A percentile compares a stretch with the other conserved stretches of the same genome.
Conservation (phyloP, 176 grass and related monocot genomes). For the Oryza nivara region DNA sequence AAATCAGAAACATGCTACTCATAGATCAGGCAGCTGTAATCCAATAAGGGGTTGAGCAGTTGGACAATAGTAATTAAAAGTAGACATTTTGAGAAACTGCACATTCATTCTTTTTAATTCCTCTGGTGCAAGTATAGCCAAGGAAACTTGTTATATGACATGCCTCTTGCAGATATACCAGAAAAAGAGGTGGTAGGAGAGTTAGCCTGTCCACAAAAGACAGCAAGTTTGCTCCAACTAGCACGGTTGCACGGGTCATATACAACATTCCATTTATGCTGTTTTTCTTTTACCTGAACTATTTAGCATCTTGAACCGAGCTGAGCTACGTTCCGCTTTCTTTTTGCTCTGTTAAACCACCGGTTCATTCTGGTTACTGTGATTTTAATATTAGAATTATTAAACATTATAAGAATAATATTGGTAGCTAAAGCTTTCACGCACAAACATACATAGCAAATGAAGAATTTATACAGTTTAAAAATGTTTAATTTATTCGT, state of each 20-base stretch:
- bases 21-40: not conserved
- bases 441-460: too few relatives aligned
- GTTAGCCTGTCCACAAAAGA: not conserved
- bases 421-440: too few relatives aligned
- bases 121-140: not conserved
- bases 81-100: not conserved
- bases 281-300: too few relatives aligned
- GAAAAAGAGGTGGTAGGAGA: not conserved
- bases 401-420: too few relatives aligned
- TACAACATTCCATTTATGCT: not conserved
- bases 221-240: not conserved
- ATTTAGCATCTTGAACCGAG: too few relatives aligned
- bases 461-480: not conserved
- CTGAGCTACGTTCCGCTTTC: not conserved
- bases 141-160: not conserved
- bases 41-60: not conserved
- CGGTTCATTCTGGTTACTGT: too few relatives aligned
- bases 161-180: not conserved
- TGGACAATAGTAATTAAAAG: not conserved
- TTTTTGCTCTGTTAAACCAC: not conserved
- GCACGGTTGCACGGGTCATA: not conserved
- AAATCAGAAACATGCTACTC: constrained; percentile 22
- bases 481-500: not conserved
- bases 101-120: not conserved
- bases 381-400: too few relatives aligned